These are phyloP conservation scores for Nematocida sp. DNA, from an alignment of 371 early-diverging fungal species.

Conservation along the genomic window DNA sequence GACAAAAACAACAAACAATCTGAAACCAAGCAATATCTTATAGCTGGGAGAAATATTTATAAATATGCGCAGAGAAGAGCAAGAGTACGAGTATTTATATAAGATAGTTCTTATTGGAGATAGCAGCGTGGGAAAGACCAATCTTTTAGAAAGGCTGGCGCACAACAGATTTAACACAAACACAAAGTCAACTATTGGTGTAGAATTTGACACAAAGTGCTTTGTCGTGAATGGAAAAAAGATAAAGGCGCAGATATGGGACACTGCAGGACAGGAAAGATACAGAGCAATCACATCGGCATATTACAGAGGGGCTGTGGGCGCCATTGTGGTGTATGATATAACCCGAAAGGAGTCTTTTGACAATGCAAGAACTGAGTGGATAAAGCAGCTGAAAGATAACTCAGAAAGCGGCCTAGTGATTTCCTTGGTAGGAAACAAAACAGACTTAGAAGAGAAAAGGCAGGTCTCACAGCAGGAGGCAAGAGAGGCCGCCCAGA, in stretches of 20 bases:
- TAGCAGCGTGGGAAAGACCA: conserved; percentile 98
- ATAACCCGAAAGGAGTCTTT: conserved; percentile 88
- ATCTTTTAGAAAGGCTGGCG: conserved; percentile 90
- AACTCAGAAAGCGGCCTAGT: conserved; percentile 93
- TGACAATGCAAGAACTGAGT: conserved; percentile 82
- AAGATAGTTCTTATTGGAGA: conserved; percentile 98
- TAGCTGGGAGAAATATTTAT: conserved; percentile 6
- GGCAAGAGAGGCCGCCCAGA: conserved; percentile 84
- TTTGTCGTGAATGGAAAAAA: conserved; percentile 89
- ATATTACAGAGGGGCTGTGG: conserved; percentile 98
- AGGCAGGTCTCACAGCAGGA: conserved; percentile 90
- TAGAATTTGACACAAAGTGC: conserved; percentile 91
- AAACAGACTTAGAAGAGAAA: conserved; percentile 89
- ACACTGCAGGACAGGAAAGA: conserved; percentile 75
- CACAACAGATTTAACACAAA: conserved; percentile 91
- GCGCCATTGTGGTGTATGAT: conserved; percentile 95
- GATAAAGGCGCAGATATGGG: conserved; percentile 99
- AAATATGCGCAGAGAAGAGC: conserved; percentile 62
- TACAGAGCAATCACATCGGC: conserved; percentile 72
- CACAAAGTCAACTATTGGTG: conserved; percentile 97
- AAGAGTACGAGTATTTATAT: conserved; percentile 72
- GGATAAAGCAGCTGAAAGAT: conserved; percentile 94
- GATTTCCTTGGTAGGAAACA: conserved; percentile 97
- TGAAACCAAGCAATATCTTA: conserved; percentile 2
- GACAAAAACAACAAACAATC: conserved; percentile 3